Evolutionary conservation across 805 yeast genomes (phyloP).

Genomic region (Myxozyma melibiosi): DNA sequence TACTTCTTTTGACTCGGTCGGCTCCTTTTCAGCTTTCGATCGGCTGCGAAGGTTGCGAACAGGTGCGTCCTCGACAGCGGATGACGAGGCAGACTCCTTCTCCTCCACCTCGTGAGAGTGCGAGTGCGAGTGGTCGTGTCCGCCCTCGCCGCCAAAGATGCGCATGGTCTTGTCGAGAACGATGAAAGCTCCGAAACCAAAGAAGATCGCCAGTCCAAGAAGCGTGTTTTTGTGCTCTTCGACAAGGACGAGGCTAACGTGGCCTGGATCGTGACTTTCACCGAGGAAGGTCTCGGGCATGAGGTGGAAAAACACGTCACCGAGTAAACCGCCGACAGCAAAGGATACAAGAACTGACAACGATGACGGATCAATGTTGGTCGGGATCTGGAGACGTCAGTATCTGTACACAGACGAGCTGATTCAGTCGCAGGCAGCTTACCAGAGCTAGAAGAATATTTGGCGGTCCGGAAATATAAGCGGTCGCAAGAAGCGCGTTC

Average conservation of each 20-base stretch:
- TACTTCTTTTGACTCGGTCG: background rate
- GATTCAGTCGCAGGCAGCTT: background rate
- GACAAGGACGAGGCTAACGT: conserved; percentile 50
- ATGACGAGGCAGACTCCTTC: conserved; percentile 6
- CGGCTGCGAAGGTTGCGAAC: conserved; percentile 18
- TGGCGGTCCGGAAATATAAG: conserved; percentile 67
- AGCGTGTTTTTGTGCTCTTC: conserved; percentile 54
- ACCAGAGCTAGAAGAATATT: conserved; percentile 53
- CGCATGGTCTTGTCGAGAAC: conserved; percentile 63
- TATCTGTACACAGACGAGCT: background rate
- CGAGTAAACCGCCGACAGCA: conserved; percentile 75
- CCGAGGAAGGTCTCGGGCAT: conserved; percentile 69
- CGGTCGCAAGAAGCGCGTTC: conserved; percentile 65
- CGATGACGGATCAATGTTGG: conserved; percentile 53
- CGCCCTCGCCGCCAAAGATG: conserved; percentile 43
- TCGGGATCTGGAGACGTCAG: conserved; percentile 48
- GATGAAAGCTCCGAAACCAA: conserved; percentile 63
- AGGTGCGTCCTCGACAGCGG: conserved; percentile 8
- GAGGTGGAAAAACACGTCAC: conserved; percentile 72
- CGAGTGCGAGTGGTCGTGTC: conserved; percentile 49
- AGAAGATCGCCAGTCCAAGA: conserved; percentile 57
- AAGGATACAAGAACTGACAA: conserved; percentile 63
- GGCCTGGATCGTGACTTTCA: conserved; percentile 48
- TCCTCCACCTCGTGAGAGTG: conserved; percentile 27
- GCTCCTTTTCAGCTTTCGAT: background rate